phyloP scores from a whole-genome alignment of 805 yeast species.

The Saccharomycopsis guyanensis region DNA sequence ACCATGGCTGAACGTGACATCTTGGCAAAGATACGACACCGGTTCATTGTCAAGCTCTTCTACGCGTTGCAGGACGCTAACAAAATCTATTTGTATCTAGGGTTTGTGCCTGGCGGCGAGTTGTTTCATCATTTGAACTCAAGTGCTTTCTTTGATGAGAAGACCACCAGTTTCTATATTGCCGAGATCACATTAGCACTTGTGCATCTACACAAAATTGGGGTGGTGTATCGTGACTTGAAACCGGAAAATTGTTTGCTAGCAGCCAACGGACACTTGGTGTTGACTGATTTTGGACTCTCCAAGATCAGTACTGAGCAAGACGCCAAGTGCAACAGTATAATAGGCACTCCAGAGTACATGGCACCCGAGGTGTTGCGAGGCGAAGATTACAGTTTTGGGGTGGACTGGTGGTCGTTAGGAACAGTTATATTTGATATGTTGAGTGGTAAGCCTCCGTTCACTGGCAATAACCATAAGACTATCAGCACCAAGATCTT shows the following conservation, averaged over 20 bases:
- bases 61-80: slow-evolving; percentile 79
- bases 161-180: slow-evolving; percentile 64
- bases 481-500: slow-evolving; percentile 68
- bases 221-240: slow-evolving; percentile 80
- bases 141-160: slow-evolving; percentile 41
- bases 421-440: slow-evolving; percentile 78
- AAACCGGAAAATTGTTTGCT: slow-evolving; percentile 87
- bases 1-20: slow-evolving; percentile 77
- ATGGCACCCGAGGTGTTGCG: slow-evolving; percentile 86
- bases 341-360: slow-evolving; percentile 74
- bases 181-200: slow-evolving; percentile 79
- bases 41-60: slow-evolving; percentile 71
- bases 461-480: slow-evolving; percentile 75
- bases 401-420: slow-evolving; percentile 89
- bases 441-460: slow-evolving; percentile 82
- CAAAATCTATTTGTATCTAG: slow-evolving; percentile 67
- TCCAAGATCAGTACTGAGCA: slow-evolving; percentile 44
- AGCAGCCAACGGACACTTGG: slow-evolving; percentile 70
- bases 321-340: slow-evolving; percentile 41
- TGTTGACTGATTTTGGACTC: slow-evolving; percentile 81
- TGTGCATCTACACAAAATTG: slow-evolving; percentile 66
- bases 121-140: slow-evolving; percentile 48
- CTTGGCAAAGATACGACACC: slow-evolving; percentile 62
- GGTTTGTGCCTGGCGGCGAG: slow-evolving; percentile 88
- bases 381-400: slow-evolving; percentile 69